Conservation (phyloP, 208 protist species). For the Leishmania guyanensis region DNA sequence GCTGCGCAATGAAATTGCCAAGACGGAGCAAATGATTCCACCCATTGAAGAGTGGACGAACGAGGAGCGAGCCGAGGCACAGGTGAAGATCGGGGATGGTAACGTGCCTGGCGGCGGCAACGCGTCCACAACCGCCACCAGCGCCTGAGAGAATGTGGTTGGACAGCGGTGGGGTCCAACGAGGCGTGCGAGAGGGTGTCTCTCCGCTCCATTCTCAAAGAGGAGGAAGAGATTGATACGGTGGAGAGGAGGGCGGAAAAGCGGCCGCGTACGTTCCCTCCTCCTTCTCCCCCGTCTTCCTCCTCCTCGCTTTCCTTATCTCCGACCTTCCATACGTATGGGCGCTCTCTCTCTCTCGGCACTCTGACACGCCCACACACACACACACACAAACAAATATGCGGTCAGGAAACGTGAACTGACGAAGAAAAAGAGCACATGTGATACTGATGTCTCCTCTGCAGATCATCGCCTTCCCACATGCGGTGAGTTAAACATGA, state of each 20-base stretch:
- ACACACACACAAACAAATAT: not conserved
- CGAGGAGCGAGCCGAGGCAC: slow-evolving; percentile 53
- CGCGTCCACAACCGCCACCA: not conserved
- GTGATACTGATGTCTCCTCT: not conserved
- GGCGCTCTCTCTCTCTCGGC: not conserved
- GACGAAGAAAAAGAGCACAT: not conserved
- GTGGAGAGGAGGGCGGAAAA: not conserved
- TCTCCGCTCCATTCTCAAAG: not conserved
- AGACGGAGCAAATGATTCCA: slow-evolving; percentile 82
- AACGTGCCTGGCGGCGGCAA: not conserved
- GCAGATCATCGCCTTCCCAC: not conserved
- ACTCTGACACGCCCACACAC: not conserved
- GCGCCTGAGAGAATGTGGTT: not conserved
- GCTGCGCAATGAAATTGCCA: slow-evolving; percentile 72
- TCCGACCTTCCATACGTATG: not conserved
- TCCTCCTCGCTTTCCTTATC: too few relatives aligned
- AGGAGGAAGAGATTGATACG: not conserved
- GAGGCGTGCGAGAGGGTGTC: not conserved
- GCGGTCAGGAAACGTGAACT: not conserved
- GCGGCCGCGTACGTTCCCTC: not conserved
- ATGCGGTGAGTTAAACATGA: not conserved
- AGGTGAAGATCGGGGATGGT: slow-evolving; percentile 32
- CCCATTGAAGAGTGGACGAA: slow-evolving; percentile 75
- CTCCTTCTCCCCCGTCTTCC: not conserved
- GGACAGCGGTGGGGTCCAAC: not conserved